A percentile compares a stretch with the other conserved stretches of the same genome.
These are phyloP conservation scores for Metschnikowia anglica DNA, from an alignment of 805 yeast species.

Conservation along the genomic window DNA sequence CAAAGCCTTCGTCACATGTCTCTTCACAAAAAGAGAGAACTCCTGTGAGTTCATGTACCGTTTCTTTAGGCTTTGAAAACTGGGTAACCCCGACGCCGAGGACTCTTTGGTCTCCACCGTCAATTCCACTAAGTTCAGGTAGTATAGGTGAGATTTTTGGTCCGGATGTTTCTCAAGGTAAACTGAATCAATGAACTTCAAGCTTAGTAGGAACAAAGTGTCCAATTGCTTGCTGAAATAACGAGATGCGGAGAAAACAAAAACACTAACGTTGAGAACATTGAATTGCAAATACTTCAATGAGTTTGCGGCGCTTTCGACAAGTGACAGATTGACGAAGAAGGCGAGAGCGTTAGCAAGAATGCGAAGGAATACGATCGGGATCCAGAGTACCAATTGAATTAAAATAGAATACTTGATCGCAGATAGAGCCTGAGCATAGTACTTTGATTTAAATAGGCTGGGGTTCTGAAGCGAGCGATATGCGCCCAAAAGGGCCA, in stretches of 20 bases:
- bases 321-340: slow-evolving; percentile 3
- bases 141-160: slow-evolving; percentile 10
- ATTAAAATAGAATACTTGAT: slow-evolving; percentile 37
- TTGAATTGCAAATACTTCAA: slow-evolving; percentile 33
- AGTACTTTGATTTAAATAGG: slow-evolving; percentile 31
- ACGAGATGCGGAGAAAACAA: slow-evolving; percentile 36
- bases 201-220: slow-evolving; percentile 36
- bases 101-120: slow-evolving; percentile 3
- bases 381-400: slow-evolving; percentile 31
- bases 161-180: slow-evolving; percentile 38
- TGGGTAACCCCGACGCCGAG: slow-evolving; percentile 1
- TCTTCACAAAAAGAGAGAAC: slow-evolving; percentile 20
- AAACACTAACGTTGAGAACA: slow-evolving; percentile 41
- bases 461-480: slow-evolving; percentile 46
- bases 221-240: slow-evolving; percentile 42
- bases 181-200: slow-evolving; percentile 38
- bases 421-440: slow-evolving; percentile 35
- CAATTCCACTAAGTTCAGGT: slow-evolving; percentile 18
- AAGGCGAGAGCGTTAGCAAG: slow-evolving; percentile 12
- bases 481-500: slow-evolving; percentile 50
- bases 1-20: slow-evolving; percentile 22
- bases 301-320: slow-evolving; percentile 17
- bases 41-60: slow-evolving; percentile 22
- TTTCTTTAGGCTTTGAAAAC: slow-evolving; percentile 5
- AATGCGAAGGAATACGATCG: slow-evolving; percentile 21